These are phyloP conservation scores for Cicer chorassanicum DNA, from an alignment of 306 rosid genomes.

Conservation along the genomic window DNA sequence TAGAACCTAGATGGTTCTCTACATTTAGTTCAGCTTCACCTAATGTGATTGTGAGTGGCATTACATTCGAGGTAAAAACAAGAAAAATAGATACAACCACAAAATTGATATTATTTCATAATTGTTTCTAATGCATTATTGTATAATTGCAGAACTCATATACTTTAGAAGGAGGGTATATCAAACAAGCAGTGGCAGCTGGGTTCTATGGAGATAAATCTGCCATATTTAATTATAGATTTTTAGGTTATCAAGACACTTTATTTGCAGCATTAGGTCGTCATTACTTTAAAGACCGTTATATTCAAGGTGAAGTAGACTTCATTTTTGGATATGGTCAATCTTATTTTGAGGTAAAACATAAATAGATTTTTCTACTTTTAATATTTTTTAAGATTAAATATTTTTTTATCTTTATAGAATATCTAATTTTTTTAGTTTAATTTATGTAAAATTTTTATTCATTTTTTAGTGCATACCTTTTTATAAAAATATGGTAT, in stretches of 20 bases:
- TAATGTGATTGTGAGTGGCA: constrained; percentile 10
- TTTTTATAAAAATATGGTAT: too few relatives aligned
- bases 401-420: too few relatives aligned
- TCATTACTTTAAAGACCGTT: background rate
- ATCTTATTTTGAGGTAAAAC: constrained; percentile 20
- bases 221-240: background rate
- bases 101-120: background rate
- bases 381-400: background rate
- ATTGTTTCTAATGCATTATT: too few relatives aligned
- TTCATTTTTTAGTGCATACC: too few relatives aligned
- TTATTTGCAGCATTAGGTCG: background rate
- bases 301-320: constrained; percentile 16
- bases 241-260: constrained; percentile 16
- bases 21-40: background rate
- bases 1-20: background rate
- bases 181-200: constrained; percentile 15
- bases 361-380: background rate
- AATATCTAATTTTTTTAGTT: too few relatives aligned
- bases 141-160: background rate
- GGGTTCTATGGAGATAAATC: background rate
- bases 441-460: too few relatives aligned
- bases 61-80: constrained; percentile 1
- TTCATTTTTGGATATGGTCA: background rate
- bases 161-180: background rate
- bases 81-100: background rate